Evolutionary conservation across 2,329 filamentous ascomycete species (phyloP).

Genomic region (Venturiaceae sp.): DNA sequence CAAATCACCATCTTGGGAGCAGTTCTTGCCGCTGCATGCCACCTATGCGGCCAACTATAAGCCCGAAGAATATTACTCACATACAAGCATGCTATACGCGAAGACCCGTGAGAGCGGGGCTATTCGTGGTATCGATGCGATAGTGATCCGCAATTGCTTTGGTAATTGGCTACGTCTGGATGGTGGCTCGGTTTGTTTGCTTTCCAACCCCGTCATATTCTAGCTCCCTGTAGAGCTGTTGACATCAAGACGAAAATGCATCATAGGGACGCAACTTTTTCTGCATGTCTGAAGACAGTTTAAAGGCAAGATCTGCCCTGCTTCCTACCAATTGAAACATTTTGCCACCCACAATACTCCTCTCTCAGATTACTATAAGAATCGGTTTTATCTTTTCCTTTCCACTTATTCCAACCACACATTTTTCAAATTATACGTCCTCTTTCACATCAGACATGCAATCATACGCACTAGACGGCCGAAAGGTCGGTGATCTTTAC

Average conservation of each 20-base stretch:
- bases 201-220: no score
- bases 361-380: neutral
- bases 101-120: neutral
- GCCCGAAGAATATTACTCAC: neutral
- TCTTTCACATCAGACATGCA: neutral
- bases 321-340: neutral
- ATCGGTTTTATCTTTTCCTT: neutral
- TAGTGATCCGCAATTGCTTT: neutral
- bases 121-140: neutral
- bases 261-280: neutral
- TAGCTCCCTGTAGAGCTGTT: no score
- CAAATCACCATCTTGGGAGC: neutral
- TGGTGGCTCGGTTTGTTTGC: neutral
- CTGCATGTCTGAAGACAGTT: neutral
- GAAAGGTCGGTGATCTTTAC: slow-evolving; percentile 14
- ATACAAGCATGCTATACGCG: neutral
- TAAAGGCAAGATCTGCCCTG: neutral
- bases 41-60: neutral
- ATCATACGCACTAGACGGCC: neutral
- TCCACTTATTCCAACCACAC: neutral
- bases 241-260: no score
- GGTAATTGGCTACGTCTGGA: neutral
- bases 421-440: neutral
- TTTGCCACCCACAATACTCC: neutral
- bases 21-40: neutral